Evolutionary conservation across 169 alveolate species (phyloP).

Genomic region (Plasmodium gonderi): DNA sequence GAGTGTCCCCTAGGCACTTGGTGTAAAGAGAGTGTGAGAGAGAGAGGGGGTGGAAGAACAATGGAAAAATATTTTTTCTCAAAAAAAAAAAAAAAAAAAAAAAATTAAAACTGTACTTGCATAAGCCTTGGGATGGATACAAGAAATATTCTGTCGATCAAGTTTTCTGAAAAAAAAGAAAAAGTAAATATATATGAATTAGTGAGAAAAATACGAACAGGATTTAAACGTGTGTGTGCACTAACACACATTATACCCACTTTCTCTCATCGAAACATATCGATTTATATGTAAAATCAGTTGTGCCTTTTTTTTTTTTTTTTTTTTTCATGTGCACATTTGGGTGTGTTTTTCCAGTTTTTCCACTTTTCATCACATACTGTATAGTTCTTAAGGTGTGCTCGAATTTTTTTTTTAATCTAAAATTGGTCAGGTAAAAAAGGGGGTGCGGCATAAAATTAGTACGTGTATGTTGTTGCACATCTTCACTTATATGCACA

Average conservation of each 20-base stretch:
- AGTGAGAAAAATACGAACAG: not conserved
- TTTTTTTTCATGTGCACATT: not conserved
- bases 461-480: not conserved
- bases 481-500: not conserved
- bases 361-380: not conserved
- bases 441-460: not conserved
- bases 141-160: constrained; percentile 53
- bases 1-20: too few species aligned
- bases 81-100: too few species aligned
- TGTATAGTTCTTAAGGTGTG: constrained; percentile 60
- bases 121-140: constrained; percentile 54
- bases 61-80: too few species aligned
- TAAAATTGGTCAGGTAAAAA: not conserved
- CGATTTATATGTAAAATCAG: not conserved
- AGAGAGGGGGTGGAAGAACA: too few species aligned
- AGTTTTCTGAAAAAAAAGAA: constrained; percentile 15
- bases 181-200: not conserved
- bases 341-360: not conserved
- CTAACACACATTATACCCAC: not conserved
- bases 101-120: constrained; percentile 31
- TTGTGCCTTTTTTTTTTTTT: too few species aligned
- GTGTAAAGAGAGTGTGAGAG: too few species aligned
- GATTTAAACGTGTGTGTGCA: not conserved
- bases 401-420: constrained; percentile 55
- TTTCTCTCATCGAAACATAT: not conserved